Evolutionary conservation across 2,329 filamentous ascomycete species (phyloP), one percentile per base, ranked within the genome.

Genomic region (Colletotrichum sp.): DNA sequence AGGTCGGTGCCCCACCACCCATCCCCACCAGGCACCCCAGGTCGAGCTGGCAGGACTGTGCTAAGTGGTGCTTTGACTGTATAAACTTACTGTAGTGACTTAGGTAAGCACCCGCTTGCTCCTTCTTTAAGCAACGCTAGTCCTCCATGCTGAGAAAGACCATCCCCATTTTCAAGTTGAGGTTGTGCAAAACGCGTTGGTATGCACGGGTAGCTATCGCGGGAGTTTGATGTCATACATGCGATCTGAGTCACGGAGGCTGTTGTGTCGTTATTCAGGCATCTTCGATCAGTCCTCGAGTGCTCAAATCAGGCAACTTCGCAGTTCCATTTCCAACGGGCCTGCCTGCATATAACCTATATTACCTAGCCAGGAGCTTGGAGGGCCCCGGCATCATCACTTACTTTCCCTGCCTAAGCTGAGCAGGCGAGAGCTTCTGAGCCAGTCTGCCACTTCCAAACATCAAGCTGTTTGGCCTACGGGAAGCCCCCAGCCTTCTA

Each of bases 1-100:
- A 76, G 74, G 74, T 76, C 70, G 65, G 70, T 74, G 74, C 71
- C 74, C 74, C 74, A 76, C 74, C 64, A 74, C 26, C 13, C 36
- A 69, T 71, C 70, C 75, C 75, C 75, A 76, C 75, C 52, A 75
- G 52, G 28, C 48, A 62, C 34, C 71, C 18, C 59, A 48, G 39
- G 28, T n/a, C 59, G 48, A 32, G 68, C 34, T 34, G 68, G n/a
- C 44, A 52, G 24, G 64, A 15, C 74, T 18, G 73, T 72, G 52
- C 15, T 5, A n/a, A 75, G 68, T 72, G 72, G 55, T 5, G 4
- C 3, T 16, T 16, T 55, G 24, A 72, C 70, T 59, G 63, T 66
- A 24, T 8, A 1, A 48, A 22, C 44, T 13, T 9, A 13, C 44
- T 22, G 44, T 52, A 3, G 8, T 12, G 44, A 52, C 10, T 75